These are phyloP conservation scores for Fusarium chaquense DNA, from an alignment of 2,329 filamentous ascomycete species.

Conservation along the genomic window DNA sequence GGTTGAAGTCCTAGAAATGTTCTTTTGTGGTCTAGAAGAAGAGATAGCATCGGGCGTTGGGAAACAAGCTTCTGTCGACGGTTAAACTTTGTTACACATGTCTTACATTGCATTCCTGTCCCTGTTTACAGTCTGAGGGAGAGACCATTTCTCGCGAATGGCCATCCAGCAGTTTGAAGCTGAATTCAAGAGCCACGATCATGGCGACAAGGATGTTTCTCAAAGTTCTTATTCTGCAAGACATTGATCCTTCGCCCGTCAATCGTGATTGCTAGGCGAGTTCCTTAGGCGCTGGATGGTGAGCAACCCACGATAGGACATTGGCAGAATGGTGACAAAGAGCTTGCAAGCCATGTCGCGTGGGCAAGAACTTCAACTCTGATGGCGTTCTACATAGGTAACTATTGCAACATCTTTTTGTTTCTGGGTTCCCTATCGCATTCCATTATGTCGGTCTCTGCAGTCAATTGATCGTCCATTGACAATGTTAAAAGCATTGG, in stretches of 20 bases:
- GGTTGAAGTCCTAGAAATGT: background rate
- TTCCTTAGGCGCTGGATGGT: fast-evolving
- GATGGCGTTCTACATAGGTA: background rate
- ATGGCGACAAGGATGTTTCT: background rate
- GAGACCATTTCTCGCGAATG: background rate
- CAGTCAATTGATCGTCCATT: background rate
- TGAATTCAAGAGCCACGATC: background rate
- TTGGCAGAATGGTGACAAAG: background rate
- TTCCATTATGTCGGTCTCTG: background rate
- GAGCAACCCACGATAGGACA: fast-evolving
- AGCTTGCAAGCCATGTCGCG: background rate
- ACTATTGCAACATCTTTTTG: background rate
- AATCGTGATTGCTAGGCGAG: background rate
- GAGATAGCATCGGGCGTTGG: background rate
- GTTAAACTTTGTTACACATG: background rate
- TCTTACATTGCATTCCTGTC: background rate
- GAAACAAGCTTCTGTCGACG: background rate
- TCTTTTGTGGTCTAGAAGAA: background rate
- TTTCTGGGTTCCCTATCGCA: background rate
- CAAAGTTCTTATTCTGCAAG: background rate
- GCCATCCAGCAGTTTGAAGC: background rate
- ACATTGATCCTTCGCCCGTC: background rate
- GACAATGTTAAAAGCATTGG: background rate
- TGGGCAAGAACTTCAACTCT: background rate
- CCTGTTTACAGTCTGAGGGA: background rate